A percentile compares a stretch with the other conserved stretches of the same genome.
phyloP scores from a whole-genome alignment of 1,284 basidiomycete genomes.

The Megacollybia platyphylla region DNA sequence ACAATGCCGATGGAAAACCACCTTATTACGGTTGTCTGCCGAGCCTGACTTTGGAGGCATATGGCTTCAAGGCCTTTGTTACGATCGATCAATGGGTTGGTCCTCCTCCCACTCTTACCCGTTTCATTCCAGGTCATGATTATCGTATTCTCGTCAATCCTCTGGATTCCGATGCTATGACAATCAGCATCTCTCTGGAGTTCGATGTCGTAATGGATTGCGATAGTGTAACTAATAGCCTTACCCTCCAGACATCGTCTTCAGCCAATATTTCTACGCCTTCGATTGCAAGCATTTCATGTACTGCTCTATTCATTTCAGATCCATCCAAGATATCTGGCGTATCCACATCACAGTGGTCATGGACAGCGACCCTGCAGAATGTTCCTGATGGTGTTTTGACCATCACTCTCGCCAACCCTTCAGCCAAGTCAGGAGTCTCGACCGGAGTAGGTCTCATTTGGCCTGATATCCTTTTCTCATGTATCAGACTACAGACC shows the following conservation, averaged over 20 bases:
- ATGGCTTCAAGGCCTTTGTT: slow-evolving; percentile 74
- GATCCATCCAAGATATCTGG: slow-evolving; percentile 36
- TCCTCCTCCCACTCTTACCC: slow-evolving; percentile 61
- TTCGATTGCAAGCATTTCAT: slow-evolving; percentile 35
- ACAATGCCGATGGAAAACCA: slow-evolving; percentile 36
- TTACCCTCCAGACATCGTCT: slow-evolving; percentile 57
- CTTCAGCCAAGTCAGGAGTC: slow-evolving; percentile 28
- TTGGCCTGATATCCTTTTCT: slow-evolving; percentile 4
- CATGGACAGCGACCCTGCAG: slow-evolving; percentile 60
- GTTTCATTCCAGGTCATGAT: slow-evolving; percentile 79
- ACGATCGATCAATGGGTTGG: slow-evolving; percentile 53
- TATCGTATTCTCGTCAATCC: slow-evolving; percentile 44
- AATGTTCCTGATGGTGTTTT: slow-evolving; percentile 75
- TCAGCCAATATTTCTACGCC: slow-evolving; percentile 44
- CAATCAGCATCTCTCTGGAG: slow-evolving; percentile 59
- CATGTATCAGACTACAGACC: slow-evolving; percentile 45
- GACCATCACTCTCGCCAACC: slow-evolving; percentile 54
- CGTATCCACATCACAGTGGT: slow-evolving; percentile 47
- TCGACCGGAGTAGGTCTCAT: slow-evolving; percentile 39
- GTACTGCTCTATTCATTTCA: slow-evolving; percentile 30
- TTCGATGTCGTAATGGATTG: slow-evolving; percentile 75
- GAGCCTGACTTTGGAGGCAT: slow-evolving; percentile 55
- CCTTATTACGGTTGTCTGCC: slow-evolving; percentile 68
- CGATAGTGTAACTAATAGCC: slow-evolving; percentile 41
- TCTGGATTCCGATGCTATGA: slow-evolving; percentile 41